Evolutionary conservation across 345 rosid species (phyloP).

Genomic region (Boechera stricta): DNA sequence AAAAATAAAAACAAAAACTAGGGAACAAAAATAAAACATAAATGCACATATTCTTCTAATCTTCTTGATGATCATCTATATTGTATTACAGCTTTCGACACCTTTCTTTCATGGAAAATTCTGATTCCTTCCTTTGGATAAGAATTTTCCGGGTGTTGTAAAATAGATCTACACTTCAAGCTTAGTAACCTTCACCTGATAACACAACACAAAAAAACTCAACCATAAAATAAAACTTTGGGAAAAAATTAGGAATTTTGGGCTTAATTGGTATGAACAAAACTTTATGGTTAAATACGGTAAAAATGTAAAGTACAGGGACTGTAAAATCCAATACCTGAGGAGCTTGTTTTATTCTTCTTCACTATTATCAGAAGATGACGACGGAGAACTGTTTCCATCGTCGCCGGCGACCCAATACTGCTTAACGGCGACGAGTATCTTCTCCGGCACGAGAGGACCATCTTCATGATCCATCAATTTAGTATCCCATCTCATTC

Average conservation of each 20-base stretch:
- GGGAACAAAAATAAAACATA: slow-evolving; percentile 25
- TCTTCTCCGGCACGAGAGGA: slow-evolving; percentile 87
- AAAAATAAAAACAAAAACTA: slow-evolving; percentile 17
- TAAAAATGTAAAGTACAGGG: slow-evolving; percentile 14
- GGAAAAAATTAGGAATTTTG: neutral
- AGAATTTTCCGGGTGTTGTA: slow-evolving; percentile 25
- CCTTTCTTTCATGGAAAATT: slow-evolving; percentile 32
- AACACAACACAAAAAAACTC: neutral
- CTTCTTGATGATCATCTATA: slow-evolving; percentile 22
- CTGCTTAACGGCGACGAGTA: slow-evolving; percentile 75
- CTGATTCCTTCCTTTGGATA: slow-evolving; percentile 31
- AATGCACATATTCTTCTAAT: slow-evolving; percentile 41
- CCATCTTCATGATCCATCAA: slow-evolving; percentile 96
- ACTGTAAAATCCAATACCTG: slow-evolving; percentile 31
- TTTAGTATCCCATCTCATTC: slow-evolving; percentile 96
- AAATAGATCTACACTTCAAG: slow-evolving; percentile 37
- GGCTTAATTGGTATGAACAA: slow-evolving; percentile 15
- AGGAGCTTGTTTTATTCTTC: slow-evolving; percentile 35
- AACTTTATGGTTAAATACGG: slow-evolving; percentile 9
- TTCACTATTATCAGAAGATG: slow-evolving; percentile 36
- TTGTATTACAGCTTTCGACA: slow-evolving; percentile 28
- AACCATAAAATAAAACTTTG: neutral
- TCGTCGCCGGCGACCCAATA: slow-evolving; percentile 78
- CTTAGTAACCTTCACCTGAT: slow-evolving; percentile 36
- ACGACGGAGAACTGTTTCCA: slow-evolving; percentile 59